Evolutionary conservation across 2,329 filamentous ascomycete species (phyloP).

Genomic region (Neoarthrinium moseri): DNA sequence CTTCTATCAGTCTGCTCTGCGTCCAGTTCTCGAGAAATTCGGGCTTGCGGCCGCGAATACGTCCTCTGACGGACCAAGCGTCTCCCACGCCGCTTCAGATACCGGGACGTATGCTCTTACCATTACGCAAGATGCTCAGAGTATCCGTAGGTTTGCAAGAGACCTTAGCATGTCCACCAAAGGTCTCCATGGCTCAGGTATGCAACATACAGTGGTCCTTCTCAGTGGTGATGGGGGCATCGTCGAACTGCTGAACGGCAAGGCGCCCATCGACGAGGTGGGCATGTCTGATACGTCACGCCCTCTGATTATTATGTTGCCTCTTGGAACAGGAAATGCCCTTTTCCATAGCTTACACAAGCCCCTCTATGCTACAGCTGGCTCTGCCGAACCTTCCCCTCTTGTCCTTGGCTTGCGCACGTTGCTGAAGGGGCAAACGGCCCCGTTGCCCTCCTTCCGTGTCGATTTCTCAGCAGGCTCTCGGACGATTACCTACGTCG

Average conservation of each 20-base stretch:
- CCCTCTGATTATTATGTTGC: constrained; percentile 53
- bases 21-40: constrained; percentile 51
- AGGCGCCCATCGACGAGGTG: constrained; percentile 13
- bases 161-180: constrained; percentile 24
- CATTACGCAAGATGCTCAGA: constrained; percentile 61
- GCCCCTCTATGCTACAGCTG: constrained; percentile 44
- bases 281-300: constrained; percentile 10
- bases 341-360: constrained; percentile 63
- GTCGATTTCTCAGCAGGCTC: constrained; percentile 61
- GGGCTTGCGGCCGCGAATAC: constrained; percentile 30
- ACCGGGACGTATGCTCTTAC: constrained; percentile 49
- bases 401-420: constrained; percentile 53
- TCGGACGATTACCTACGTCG: constrained; percentile 39
- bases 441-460: constrained; percentile 60
- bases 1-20: constrained; percentile 56
- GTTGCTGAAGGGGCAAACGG: constrained; percentile 56
- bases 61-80: neutral
- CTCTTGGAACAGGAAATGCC: constrained; percentile 65
- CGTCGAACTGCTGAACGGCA: constrained; percentile 75
- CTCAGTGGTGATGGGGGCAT: constrained; percentile 87
- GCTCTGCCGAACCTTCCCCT: constrained; percentile 32
- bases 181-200: constrained; percentile 9
- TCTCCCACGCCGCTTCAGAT: constrained; percentile 3
- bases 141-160: constrained; percentile 62
- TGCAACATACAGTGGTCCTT: constrained; percentile 65